Percentiles rank a stretch among this genome's conserved stretches.
Evolutionary conservation across 495 filamentous ascomycete genomes (phyloP).

Genomic region (Penicillium dipodomyicola): DNA sequence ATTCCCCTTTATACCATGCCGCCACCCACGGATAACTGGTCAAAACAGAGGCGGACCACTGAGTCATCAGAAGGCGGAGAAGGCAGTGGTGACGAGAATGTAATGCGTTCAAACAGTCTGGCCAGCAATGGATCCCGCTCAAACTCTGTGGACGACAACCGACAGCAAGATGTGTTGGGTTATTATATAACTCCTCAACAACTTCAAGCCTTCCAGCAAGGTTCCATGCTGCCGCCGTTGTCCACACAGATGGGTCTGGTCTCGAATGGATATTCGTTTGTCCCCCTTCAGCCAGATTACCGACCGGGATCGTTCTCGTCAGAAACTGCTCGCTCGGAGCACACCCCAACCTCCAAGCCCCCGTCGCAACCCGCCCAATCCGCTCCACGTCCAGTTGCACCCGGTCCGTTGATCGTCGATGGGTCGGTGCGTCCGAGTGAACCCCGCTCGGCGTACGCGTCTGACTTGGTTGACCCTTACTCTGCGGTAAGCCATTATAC

Average conservation of each 20-base stretch:
- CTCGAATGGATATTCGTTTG: constrained; percentile 46
- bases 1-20: constrained; percentile 40
- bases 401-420: constrained; percentile 46
- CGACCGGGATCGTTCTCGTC: constrained; percentile 36
- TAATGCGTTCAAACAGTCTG: constrained; percentile 42
- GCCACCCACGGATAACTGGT: constrained; percentile 32
- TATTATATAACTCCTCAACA: constrained; percentile 63
- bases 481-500: constrained; percentile 33
- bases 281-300: constrained; percentile 42
- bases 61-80: constrained; percentile 38
- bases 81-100: constrained; percentile 42
- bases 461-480: constrained; percentile 36
- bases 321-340: constrained; percentile 25
- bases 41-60: constrained; percentile 32
- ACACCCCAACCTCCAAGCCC: constrained; percentile 17
- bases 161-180: constrained; percentile 60
- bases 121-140: constrained; percentile 39
- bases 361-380: constrained; percentile 26
- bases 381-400: constrained; percentile 22
- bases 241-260: constrained; percentile 48
- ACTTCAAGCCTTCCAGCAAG: constrained; percentile 48
- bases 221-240: constrained; percentile 43
- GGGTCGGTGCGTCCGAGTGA: constrained; percentile 44
- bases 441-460: constrained; percentile 24
- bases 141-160: constrained; percentile 46